Base-by-base conservation (phyloP, 1,284 basidiomycete genomes). In the Moesziomyces antarcticus region DNA sequence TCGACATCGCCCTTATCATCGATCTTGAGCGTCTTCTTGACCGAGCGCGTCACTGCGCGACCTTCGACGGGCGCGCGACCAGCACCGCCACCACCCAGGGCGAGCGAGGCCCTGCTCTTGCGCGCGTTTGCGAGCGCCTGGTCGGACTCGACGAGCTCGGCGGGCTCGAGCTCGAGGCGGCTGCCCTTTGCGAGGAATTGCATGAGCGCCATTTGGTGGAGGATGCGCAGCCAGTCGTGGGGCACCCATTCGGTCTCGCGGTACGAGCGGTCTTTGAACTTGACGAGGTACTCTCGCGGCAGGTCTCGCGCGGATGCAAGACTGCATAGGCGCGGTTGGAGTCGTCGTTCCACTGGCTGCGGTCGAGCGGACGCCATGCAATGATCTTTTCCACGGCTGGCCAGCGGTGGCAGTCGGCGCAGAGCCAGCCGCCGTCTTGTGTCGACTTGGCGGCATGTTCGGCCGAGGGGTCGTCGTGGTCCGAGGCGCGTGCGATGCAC, bases 221-320 rank as follows among this genome's bases (percentile, higher is more conserved):
- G 35, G 30, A 72, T 65, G 24, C 68, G 61, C 13, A 78, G 64
- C 77, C 77, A 78, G 43, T 63, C 62, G 54, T 76, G 77, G 13
- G 77, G 71, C 21, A 78, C 68, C 77, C 77, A 78, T 22, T 67
- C 64, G 5, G 66, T 71, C 37, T 78, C 60, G 24, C 74, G 67
- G 60, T 64, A 78, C 7, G 77, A 76, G 27, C 27, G 42, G 41
- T 56, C 61, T 40, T 72, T 63, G 70, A 79, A 79, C 50, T 74
- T 76, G 73, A 78, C 77, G 40, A 78, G 68, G 51, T 78, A 78
- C 35, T 78, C 77, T n/a, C 77, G 63, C 6, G 60, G 50, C 42
- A 78, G 50, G 20, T 69, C 45, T 78, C 74, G 37, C 49, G 54
- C 18, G 55, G 45, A 9, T 61, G 71, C 13, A 67, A 41, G 9